Percentiles rank a stretch among this genome's conserved stretches.
Conservation (phyloP, 257 asterid species). For the Jaltomata sinuosa region DNA sequence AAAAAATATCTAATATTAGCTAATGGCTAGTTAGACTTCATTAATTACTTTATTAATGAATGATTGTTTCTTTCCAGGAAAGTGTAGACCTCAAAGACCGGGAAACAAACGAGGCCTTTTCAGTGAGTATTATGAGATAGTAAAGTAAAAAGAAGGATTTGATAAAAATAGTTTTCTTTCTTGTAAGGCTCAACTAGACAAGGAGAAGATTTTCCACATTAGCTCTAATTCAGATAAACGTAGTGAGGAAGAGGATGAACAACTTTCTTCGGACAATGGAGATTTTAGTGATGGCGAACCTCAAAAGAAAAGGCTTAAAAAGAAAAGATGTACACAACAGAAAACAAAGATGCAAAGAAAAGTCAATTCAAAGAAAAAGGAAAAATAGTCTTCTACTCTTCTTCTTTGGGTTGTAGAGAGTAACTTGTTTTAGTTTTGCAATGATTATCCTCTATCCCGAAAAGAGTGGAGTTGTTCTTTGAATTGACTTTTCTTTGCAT, state of each 20-base stretch:
- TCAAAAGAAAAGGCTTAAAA: constrained; percentile 12
- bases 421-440: too few species aligned
- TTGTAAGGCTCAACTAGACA: constrained; percentile 24
- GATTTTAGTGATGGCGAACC: constrained; percentile 11
- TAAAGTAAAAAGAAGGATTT: constrained; percentile 36
- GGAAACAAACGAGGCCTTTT: constrained; percentile 64
- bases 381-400: too few species aligned
- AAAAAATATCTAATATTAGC: too few species aligned
- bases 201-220: constrained; percentile 6
- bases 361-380: constrained; percentile 26
- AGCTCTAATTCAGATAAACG: constrained; percentile 31
- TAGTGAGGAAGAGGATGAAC: constrained; percentile 30
- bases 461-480: too few species aligned
- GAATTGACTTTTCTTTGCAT: constrained; percentile 18
- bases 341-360: constrained; percentile 10
- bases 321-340: constrained; percentile 18
- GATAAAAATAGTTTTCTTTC: constrained; percentile 25
- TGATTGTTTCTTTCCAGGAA: constrained; percentile 35
- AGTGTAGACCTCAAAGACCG: constrained; percentile 53
- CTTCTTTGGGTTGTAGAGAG: too few species aligned
- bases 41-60: background rate
- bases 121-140: constrained; percentile 57
- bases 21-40: too few species aligned
- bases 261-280: constrained; percentile 31
- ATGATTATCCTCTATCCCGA: too few species aligned